These are phyloP conservation scores for Neoboletus subvelutipes DNA, from an alignment of 768 basidiomycete genomes.

Conservation along the genomic window DNA sequence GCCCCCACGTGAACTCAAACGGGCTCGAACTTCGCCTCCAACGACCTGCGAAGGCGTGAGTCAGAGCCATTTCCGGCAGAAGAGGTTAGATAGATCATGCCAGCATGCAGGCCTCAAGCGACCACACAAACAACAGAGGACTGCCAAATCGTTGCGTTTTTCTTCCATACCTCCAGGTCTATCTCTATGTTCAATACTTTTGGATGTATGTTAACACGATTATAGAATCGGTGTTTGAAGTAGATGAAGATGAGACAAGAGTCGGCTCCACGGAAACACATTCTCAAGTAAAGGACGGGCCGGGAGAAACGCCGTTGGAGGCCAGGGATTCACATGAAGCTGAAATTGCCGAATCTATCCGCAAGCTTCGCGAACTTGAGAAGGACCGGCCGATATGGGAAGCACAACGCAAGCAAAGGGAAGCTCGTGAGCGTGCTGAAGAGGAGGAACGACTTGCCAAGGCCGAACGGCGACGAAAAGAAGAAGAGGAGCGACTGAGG, in stretches of 20 bases:
- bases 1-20: constrained; percentile 38
- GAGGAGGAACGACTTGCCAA: constrained; percentile 40
- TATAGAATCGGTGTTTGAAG: constrained; percentile 12
- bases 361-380: constrained; percentile 68
- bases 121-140: constrained; percentile 36
- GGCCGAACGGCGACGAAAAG: constrained; percentile 33
- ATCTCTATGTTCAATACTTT: not conserved
- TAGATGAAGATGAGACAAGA: constrained; percentile 12
- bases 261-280: constrained; percentile 1
- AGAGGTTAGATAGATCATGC: constrained; percentile 42
- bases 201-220: constrained; percentile 5
- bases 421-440: constrained; percentile 42
- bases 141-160: constrained; percentile 39
- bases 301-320: constrained; percentile 15
- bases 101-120: constrained; percentile 39
- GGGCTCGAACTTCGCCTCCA: constrained; percentile 52
- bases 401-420: constrained; percentile 46
- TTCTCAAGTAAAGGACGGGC: not conserved
- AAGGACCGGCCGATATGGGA: constrained; percentile 64
- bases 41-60: constrained; percentile 38
- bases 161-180: constrained; percentile 22
- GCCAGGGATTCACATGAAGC: constrained; percentile 41
- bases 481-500: constrained; percentile 29
- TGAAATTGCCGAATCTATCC: constrained; percentile 60
- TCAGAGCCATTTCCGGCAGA: constrained; percentile 38